A percentile compares a stretch with the other conserved stretches of the same genome.
phyloP scores from a whole-genome alignment of 2,329 filamentous ascomycete genomes.

The Aureobasidium sp. region DNA sequence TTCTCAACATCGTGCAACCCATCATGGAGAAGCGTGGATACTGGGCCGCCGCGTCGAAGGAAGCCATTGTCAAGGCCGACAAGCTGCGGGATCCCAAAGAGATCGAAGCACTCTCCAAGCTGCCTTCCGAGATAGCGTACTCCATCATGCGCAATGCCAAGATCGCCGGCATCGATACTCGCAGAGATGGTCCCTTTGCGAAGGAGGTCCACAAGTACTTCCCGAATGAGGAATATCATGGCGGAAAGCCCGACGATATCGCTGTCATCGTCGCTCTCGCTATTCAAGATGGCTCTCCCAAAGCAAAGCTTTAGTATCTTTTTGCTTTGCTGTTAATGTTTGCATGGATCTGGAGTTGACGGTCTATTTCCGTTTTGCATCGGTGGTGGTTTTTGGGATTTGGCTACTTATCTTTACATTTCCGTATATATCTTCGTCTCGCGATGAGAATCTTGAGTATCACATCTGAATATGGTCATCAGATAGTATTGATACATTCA shows the following conservation, averaged over 20 bases:
- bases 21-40: slow-evolving; percentile 52
- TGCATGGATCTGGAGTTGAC: not conserved
- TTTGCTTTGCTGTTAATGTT: not conserved
- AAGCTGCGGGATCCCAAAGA: not conserved
- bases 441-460: too few species aligned
- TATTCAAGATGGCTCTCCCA: slow-evolving; percentile 46
- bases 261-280: slow-evolving; percentile 75
- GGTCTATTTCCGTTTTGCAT: not conserved
- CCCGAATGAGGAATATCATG: slow-evolving; percentile 77
- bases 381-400: not conserved
- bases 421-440: not conserved
- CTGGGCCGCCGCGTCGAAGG: slow-evolving; percentile 18
- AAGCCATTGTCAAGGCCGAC: slow-evolving; percentile 8
- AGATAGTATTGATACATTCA: too few species aligned
- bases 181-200: slow-evolving; percentile 84
- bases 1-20: slow-evolving; percentile 63
- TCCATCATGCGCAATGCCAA: slow-evolving; percentile 79
- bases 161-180: slow-evolving; percentile 69
- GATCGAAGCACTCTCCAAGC: not conserved
- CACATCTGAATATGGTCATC: too few species aligned
- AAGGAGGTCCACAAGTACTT: slow-evolving; percentile 87
- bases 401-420: not conserved
- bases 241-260: slow-evolving; percentile 94
- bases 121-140: slow-evolving; percentile 66
- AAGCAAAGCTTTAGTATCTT: slow-evolving; percentile 9